Conservation (phyloP, 1,284 basidiomycete genomes). For the Bjerkandera adusta region DNA sequence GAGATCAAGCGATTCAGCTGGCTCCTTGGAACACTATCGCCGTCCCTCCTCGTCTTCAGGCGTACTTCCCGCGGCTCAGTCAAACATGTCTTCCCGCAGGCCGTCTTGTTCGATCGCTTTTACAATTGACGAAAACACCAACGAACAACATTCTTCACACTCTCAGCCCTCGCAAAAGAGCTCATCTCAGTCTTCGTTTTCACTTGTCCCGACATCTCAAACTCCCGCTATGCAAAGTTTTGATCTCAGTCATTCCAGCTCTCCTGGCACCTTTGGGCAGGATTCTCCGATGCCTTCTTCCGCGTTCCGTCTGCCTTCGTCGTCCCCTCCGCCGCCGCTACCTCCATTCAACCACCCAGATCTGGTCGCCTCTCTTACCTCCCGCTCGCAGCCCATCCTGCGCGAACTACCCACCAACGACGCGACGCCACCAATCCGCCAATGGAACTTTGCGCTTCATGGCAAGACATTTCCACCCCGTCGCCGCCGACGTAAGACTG, state of each 20-base stretch:
- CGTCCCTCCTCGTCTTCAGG: slow-evolving; percentile 9
- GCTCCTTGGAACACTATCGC: slow-evolving; percentile 7
- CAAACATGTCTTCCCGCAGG: slow-evolving; percentile 7
- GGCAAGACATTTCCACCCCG: slow-evolving; percentile 25
- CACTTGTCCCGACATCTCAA: no score
- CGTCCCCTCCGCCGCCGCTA: slow-evolving; percentile 41
- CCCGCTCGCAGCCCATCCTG: slow-evolving; percentile 15
- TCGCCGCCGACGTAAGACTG: slow-evolving; percentile 15
- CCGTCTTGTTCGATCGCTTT: slow-evolving; percentile 10
- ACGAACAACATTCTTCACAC: slow-evolving; percentile 11
- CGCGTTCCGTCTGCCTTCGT: slow-evolving; percentile 22
- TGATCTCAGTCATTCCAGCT: slow-evolving; percentile 25
- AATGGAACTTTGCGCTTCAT: slow-evolving; percentile 13
- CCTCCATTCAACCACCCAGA: slow-evolving; percentile 54
- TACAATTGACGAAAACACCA: slow-evolving; percentile 7
- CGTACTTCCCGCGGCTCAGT: neutral
- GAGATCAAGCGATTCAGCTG: slow-evolving; percentile 9
- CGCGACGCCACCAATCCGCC: slow-evolving; percentile 10
- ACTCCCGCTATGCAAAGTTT: slow-evolving; percentile 20
- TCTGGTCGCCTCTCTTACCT: slow-evolving; percentile 28
- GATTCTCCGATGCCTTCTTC: slow-evolving; percentile 31
- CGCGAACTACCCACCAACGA: slow-evolving; percentile 14
- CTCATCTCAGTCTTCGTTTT: slow-evolving; percentile 25
- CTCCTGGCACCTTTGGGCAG: slow-evolving; percentile 39
- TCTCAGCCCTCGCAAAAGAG: slow-evolving; percentile 15